Base-by-base conservation (phyloP, 2,329 filamentous ascomycete species). In the Eurotiales sp. region DNA sequence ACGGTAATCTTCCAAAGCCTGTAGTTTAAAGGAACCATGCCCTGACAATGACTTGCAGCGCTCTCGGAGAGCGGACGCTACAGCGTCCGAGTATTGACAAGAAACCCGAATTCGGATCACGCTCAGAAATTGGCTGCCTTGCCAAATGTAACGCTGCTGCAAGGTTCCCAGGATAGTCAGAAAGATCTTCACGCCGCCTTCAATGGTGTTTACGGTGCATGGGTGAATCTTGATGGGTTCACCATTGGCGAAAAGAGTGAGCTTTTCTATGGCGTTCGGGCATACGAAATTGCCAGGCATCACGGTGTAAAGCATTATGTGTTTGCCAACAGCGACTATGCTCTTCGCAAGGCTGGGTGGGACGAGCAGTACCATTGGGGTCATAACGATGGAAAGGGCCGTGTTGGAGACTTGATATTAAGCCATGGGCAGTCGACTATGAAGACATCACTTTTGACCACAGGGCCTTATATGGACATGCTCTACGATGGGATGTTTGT, bases 161-260 rank as follows among this genome's bases (percentile, higher is more conserved):
- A 71, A 47, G 79, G 79, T 25, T 74, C 71, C 1, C 74, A 77
- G 52, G 72, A 72, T 12, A 71, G 44, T 37, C 76, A 80, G 55
- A 54, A 59, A 0, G 61, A 67, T 50, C 71, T 81, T 0, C 72
- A 72, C 8, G 58, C 61, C 0, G 76, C 72, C 0, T 76, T 79
- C 56, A 56, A 58, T 8, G 75, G 71, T 1, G 71, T 72, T 22
- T 69, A 73, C 55, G 72, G 70, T 8, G 77, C 75, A 5, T 81
- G 75, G 55, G 66, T 80, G 29, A 81, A 81, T 58, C 74, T 75
- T 23, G 76, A 81, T 55, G 75, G 77, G 17, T 80, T 79, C 60
- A 77, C 75, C 55, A 58, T 48, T 8, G 60, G 66, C 2, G 62
- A 67, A 43, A 69, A 67, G 46, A 51, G 53, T 1, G 66, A 69